Evolutionary conservation across 179 eudicot species (phyloP), one percentile per base, ranked within the genome.

Genomic region (Nepenthes alata): DNA sequence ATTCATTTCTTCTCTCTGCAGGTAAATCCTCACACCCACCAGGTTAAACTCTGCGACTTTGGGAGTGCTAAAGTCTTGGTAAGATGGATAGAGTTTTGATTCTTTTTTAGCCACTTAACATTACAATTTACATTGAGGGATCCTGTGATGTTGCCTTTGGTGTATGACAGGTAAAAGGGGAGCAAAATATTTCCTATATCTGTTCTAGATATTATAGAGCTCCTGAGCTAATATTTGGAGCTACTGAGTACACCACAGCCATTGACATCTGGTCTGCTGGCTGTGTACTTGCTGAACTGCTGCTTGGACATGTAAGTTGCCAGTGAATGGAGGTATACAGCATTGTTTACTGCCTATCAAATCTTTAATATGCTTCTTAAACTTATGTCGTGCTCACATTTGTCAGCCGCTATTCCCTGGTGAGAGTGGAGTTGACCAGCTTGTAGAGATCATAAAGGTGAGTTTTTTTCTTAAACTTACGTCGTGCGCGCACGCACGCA

Each of bases 61-160:
- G 98, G 98, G 71, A 93, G 98, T 72, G 98, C 96, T 25, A 93
- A 93, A 86, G 93, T 93, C 53, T 73, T 93, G 96, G 98, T 91
- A 82, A 44, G 85, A 53, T 59, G 35, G 4, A 7, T 60, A 34
- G 2, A 37, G 6, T 53, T 25, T 35, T 38, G 0, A 36, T 56
- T 54, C 39, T 11, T n/a, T 12, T 12, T 39, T 6, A n/a, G 11
- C 5, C 36, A 34, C 14, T 8, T 55, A 11, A 2, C 11, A 34
- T 44, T 3, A 11, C 3, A 11, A 2, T 16, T 25, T 4, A 10
- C 25, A 49, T 62, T 53, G 15, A 48, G 10, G 35, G 37, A 44
- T 8, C 4, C 44, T 63, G 14, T 55, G 7, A 5, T 59, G 12
- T 48, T 0, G 51, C 55, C 5, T 25, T 8, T 55, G 37, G 11